Evolutionary conservation across 1,284 basidiomycete species (phyloP), one percentile per base, ranked within the genome.

Genomic region (Stygiomarasmius scandens): DNA sequence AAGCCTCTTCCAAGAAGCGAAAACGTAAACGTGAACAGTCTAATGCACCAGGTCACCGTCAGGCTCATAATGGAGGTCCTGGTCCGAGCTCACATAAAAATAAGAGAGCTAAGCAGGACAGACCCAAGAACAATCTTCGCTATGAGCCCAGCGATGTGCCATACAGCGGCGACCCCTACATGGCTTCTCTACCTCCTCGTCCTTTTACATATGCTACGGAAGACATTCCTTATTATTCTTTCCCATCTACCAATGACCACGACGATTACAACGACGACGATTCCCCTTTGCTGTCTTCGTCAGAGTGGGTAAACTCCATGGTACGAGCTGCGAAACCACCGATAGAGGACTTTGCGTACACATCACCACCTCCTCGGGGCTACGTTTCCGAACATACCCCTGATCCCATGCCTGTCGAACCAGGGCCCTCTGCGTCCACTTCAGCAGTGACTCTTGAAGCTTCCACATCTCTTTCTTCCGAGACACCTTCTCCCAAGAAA

Each of bases 261-360:
- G 51, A 29, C 29, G 55, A 54, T 43, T 52, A 45, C 38, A 64
- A 20, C 22, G 49, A 47, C 10, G 38, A 16, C 4, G 32, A 55
- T 27, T 36, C 20, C 3, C 20, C 47, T 24, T 19, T 43, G n/a
- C 19, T 58, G 19, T 62, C 63, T 0, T 60, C 69, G 0, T 76
- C 75, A n/a, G 55, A 71, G 11, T 77, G 76, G 77, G 75, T 77
- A 1, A 71, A 74, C 20, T 75, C 74, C 0, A 78, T 77, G 76
- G 69, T 71, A 20, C 66, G 68, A 63, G 71, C 70, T n/a, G 71
- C 66, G 41, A 64, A 67, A 24, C 47, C 52, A 12, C 41, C 41
- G 8, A 27, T 36, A 32, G 38, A 54, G 19, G 47, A 22, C 12
- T 20, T 34, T 19, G 12, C 38, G 3, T 51, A 38, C 41, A 10